A percentile compares a stretch with the other conserved stretches of the same genome.
phyloP scores from a whole-genome alignment of 108 stramenopile species.

The Poteriospumella lacustris region DNA sequence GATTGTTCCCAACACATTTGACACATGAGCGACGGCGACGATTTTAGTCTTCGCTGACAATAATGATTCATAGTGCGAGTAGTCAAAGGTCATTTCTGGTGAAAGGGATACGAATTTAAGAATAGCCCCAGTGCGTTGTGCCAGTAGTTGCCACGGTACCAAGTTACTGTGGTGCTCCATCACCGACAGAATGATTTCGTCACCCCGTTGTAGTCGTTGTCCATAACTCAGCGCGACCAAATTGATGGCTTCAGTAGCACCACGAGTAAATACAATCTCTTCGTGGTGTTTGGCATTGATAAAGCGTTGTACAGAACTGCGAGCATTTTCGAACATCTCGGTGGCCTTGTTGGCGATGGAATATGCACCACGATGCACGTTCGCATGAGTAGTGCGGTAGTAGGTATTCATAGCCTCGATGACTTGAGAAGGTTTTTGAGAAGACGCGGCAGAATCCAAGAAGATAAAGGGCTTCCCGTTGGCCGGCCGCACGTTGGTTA shows the following conservation, averaged over 20 bases:
- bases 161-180: constrained; percentile 93
- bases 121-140: constrained; percentile 55
- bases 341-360: constrained; percentile 74
- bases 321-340: constrained; percentile 73
- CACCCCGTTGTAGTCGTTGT: constrained; percentile 56
- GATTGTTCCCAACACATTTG: constrained; percentile 76
- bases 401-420: constrained; percentile 65
- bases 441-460: constrained; percentile 90
- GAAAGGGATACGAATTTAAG: constrained; percentile 67
- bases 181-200: constrained; percentile 80
- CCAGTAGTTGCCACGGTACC: constrained; percentile 88
- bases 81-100: constrained; percentile 61
- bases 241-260: constrained; percentile 87
- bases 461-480: constrained; percentile 63
- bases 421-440: constrained; percentile 81
- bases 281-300: constrained; percentile 68
- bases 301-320: constrained; percentile 70
- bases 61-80: constrained; percentile 52
- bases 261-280: constrained; percentile 83
- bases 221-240: constrained; percentile 61
- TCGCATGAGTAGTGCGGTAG: constrained; percentile 69
- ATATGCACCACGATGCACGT: constrained; percentile 92
- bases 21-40: constrained; percentile 78
- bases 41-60: constrained; percentile 69
- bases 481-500: constrained; percentile 37